Base-by-base conservation (phyloP, 225 moss, liverwort and hornwort genomes). In the Asterella californica region DNA sequence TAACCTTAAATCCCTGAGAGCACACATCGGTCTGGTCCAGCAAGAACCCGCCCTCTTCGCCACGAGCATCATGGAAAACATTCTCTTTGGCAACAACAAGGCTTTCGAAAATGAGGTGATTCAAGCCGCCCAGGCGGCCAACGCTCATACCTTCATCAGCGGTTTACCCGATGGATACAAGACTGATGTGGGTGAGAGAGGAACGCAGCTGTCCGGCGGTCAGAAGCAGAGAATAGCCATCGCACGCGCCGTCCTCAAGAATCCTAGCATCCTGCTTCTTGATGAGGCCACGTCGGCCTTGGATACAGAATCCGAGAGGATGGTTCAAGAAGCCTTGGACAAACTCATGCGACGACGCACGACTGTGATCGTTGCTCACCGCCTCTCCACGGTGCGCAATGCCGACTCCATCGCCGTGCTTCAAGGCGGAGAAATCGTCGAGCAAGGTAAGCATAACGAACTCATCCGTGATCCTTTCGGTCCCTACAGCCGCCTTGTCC, bases 221-320 rank as follows among this genome's bases (percentile, higher is more conserved):
- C 85, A 85, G 74, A 85, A 85, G 61, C 82, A 85, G 47, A 77
- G 82, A n/a, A 80, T 85, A 11, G 85, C 85, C 82, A 85, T 85
- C 25, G 85, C 85, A 11, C 68, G 82, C 0, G 81, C 85, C 0
- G 79, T 85, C 59, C 82, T 86, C 1, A 86, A 86, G 82, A 72
- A 86, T 27, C 82, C 85, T 0, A 70, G 76, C 36, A 83, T 86
- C 29, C 82, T 86, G 1, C 80, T 86, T 19, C 80, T 86, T 0
- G 85, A 86, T 55, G 85, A 86, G 30, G 85, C 85, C 2, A 86
- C 85, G 0, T 86, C 85, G 7, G 85, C 85, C 9, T 27, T 86
- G 55, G 85, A 86, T 42, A 76, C 82, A 0, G 85, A 82, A 32
- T 86, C 85, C 10, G 85, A 86, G 74, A 79, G 65, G 59, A 46